Base-by-base conservation (phyloP, 305 asterid genomes). In the Fraxinus sp. region DNA sequence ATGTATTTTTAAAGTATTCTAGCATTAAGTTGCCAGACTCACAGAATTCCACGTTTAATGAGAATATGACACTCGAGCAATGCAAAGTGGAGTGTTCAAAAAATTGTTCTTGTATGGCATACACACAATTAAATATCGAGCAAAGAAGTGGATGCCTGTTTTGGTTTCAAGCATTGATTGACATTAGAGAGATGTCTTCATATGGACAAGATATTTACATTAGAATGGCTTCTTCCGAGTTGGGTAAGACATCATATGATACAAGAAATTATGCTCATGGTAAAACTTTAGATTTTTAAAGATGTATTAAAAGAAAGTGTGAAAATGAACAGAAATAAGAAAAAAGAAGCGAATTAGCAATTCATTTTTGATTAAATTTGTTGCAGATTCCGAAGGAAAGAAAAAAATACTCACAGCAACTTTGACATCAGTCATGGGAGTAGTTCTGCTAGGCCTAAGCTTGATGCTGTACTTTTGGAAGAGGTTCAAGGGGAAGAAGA, bases 131-230 rank as follows among this genome's bases (percentile, higher is more conserved):
- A 11, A 85, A 87, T 80, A 75, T 85, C 20, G 52, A 72, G 1
- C 68, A 33, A 30, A 7, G 76, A 62, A 82, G 24, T 39, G 90
- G 91, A 46, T 87, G 91, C 57, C 66, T 88, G 10, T 62, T 85
- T 64, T 85, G 88, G 87, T 85, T 59, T 44, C 77, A 57, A 3
- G 91, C 84, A 3, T 71, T 87, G 68, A 24, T 80, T 13, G 86
- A 86, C 57, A 80, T 86, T 2, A 80, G 81, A 71, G 81, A 74
- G 8, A n/a, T 75, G 7, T 9, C 79, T 22, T 33, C 74, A 75
- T 41, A 57, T 4, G 91, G 89, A 9, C 88, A 89, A 10, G 83
- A 82, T 57, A 59, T 89, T 28, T 85, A 87, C 81, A 86, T 87
- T 14, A 83, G 91, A 44, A 39, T 87, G 84, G 84, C 89, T 49